phyloP scores from a whole-genome alignment of 805 yeast species.

The Barnettozyma californica region DNA sequence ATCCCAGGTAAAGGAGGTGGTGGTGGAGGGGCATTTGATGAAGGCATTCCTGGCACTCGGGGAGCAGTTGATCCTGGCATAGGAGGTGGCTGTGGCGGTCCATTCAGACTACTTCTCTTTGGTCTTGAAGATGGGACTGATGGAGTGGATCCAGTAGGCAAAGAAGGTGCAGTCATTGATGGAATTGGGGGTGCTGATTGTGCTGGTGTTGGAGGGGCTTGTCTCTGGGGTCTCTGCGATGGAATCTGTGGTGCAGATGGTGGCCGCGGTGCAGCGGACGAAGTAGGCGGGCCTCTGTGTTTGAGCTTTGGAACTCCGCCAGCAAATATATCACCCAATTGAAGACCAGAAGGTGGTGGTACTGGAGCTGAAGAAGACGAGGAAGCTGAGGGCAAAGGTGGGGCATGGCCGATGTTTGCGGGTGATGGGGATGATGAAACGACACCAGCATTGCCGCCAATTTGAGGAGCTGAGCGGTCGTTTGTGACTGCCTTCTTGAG shows the following conservation, averaged over 20 bases:
- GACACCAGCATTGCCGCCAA: conserved; percentile 24
- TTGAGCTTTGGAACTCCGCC: conserved; percentile 23
- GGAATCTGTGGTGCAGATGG: conserved; percentile 26
- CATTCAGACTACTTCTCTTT: neutral
- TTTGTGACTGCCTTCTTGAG: conserved; percentile 61
- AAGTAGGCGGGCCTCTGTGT: conserved; percentile 13
- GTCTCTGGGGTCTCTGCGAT: conserved; percentile 20
- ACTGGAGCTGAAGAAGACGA: conserved; percentile 13
- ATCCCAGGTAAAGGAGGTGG: conserved; percentile 14
- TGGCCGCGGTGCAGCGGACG: conserved; percentile 28
- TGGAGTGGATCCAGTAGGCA: conserved; percentile 15
- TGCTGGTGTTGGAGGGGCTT: conserved; percentile 5
- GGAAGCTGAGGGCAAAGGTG: conserved; percentile 19
- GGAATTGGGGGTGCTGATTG: neutral
- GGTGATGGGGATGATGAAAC: conserved; percentile 5
- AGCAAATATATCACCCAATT: conserved; percentile 23
- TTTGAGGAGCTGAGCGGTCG: conserved; percentile 59
- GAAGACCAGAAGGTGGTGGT: conserved; percentile 16
- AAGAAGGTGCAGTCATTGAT: neutral
- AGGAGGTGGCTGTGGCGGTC: conserved; percentile 10
- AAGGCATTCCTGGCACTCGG: conserved; percentile 21
- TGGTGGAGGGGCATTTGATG: neutral
- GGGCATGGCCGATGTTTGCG: conserved; percentile 13
- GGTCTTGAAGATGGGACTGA: conserved; percentile 10
- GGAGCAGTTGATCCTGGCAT: conserved; percentile 18